Evolutionary conservation across 2,329 filamentous ascomycete species (phyloP).

Genomic region (Colletotrichum lentis): DNA sequence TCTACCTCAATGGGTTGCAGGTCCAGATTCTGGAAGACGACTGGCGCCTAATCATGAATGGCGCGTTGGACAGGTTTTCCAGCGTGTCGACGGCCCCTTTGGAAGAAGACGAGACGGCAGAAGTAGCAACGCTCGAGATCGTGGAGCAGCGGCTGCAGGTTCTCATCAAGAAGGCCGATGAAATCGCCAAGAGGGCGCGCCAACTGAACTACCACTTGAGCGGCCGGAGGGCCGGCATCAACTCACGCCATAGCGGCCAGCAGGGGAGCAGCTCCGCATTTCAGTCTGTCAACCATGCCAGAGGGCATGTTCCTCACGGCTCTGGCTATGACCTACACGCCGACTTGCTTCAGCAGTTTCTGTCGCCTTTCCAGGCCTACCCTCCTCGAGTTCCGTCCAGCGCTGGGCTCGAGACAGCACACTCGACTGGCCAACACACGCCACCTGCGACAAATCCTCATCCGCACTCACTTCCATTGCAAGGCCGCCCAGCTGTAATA

Average conservation of each 20-base stretch:
- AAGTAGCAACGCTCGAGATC: conserved; percentile 84
- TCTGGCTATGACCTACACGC: conserved; percentile 59
- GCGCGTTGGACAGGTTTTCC: conserved; percentile 75
- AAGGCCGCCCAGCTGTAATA: conserved; percentile 42
- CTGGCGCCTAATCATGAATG: conserved; percentile 82
- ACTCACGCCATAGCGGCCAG: conserved; percentile 64
- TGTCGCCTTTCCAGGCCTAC: conserved; percentile 41
- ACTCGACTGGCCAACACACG: conserved; percentile 41
- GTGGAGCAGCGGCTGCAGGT: conserved; percentile 79
- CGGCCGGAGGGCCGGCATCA: conserved; percentile 76
- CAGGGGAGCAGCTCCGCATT: conserved; percentile 49
- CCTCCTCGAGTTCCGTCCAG: conserved; percentile 32
- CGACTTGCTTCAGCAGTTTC: conserved; percentile 65
- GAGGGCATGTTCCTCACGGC: conserved; percentile 41
- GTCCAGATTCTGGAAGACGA: conserved; percentile 91
- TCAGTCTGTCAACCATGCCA: conserved; percentile 47
- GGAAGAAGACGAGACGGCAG: conserved; percentile 85
- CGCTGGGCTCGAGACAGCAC: conserved; percentile 38
- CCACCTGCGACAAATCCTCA: conserved; percentile 43
- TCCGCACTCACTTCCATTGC: conserved; percentile 40
- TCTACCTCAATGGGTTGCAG: conserved; percentile 80
- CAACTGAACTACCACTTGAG: conserved; percentile 84
- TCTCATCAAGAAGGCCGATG: conserved; percentile 82
- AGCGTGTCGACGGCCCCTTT: conserved; percentile 83
- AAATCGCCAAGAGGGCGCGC: conserved; percentile 68